Percentiles rank a stretch among this genome's conserved stretches.
These are phyloP conservation scores for Saccharomycopsis capsularis DNA, from an alignment of 805 yeast species.

Conservation along the genomic window DNA sequence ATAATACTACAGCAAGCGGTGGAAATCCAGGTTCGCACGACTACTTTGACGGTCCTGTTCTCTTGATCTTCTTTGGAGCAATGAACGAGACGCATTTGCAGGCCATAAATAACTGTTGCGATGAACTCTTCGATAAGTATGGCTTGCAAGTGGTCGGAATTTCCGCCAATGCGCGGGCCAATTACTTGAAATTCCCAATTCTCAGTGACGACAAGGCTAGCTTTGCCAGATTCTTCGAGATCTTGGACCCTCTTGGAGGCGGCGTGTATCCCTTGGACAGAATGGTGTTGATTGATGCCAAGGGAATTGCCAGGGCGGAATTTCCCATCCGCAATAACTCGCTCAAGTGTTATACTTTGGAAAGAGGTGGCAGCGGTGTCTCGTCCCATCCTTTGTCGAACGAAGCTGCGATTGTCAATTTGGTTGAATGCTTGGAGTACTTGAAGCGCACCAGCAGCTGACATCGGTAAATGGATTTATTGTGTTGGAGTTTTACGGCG, in stretches of 20 bases:
- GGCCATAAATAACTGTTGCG: slow-evolving; percentile 1
- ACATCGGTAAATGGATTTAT: too few species aligned
- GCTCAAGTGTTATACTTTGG: not conserved
- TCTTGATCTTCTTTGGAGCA: slow-evolving; percentile 17
- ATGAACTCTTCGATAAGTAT: slow-evolving; percentile 1
- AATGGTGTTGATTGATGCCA: slow-evolving; percentile 25
- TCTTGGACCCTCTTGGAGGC: slow-evolving; percentile 33
- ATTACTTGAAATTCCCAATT: slow-evolving; percentile 25
- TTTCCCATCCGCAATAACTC: not conserved
- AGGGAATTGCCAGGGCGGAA: slow-evolving; percentile 18
- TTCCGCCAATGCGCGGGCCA: slow-evolving; percentile 10
- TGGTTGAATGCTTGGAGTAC: slow-evolving; percentile 14
- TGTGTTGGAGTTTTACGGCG: too few species aligned
- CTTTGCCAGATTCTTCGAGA: slow-evolving; percentile 24
- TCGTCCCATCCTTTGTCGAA: not conserved
- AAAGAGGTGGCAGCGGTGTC: not conserved
- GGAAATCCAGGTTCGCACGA: not conserved
- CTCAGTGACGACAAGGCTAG: slow-evolving; percentile 27
- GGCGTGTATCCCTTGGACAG: slow-evolving; percentile 30
- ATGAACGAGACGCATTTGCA: slow-evolving; percentile 7
- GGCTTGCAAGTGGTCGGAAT: slow-evolving; percentile 8
- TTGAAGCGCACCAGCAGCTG: too few species aligned
- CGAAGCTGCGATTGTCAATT: slow-evolving; percentile 8
- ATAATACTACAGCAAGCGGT: not conserved
- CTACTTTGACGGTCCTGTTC: not conserved